phyloP scores from a whole-genome alignment of 78 protist genomes.

The Dictyostelium intermedium region DNA sequence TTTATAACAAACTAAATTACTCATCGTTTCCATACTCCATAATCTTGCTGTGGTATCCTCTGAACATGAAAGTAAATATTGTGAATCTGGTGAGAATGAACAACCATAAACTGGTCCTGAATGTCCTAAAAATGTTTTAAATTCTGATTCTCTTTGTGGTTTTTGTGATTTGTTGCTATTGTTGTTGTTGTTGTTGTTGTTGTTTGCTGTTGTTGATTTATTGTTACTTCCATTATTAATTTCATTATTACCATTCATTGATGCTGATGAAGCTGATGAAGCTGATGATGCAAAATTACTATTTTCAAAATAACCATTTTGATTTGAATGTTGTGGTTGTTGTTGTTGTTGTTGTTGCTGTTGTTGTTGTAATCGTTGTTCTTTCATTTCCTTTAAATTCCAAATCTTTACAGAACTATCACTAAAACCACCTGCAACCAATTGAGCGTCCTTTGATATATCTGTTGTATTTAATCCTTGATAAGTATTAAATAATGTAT shows the following conservation, averaged over 20 bases:
- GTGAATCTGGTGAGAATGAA: conserved; percentile 76
- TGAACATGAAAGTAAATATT: conserved; percentile 82
- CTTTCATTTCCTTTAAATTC: conserved; percentile 69
- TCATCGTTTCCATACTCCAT: conserved; percentile 88
- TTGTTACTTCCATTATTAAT: neutral
- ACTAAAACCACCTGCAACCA: conserved; percentile 77
- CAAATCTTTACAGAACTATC: conserved; percentile 86
- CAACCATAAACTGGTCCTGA: conserved; percentile 86
- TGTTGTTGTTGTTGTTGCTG: neutral
- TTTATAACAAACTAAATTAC: conserved; percentile 87
- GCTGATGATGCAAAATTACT: neutral
- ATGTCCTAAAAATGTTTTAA: conserved; percentile 84
- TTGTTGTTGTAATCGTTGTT: neutral
- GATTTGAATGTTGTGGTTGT: neutral
- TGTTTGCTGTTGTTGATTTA: neutral
- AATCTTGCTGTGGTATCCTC: conserved; percentile 89
- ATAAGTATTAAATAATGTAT: conserved; percentile 86
- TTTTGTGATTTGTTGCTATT: neutral
- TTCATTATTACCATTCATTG: neutral
- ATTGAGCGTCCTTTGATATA: conserved; percentile 56
- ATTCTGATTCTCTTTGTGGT: conserved; percentile 5
- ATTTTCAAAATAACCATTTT: conserved; percentile 7
- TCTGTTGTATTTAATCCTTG: conserved; percentile 66
- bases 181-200: too few species aligned
- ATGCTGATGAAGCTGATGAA: neutral